Evolutionary conservation across 345 rosid genomes (phyloP), one percentile per base, ranked within the genome.

Genomic region (Ceriops tagal): DNA sequence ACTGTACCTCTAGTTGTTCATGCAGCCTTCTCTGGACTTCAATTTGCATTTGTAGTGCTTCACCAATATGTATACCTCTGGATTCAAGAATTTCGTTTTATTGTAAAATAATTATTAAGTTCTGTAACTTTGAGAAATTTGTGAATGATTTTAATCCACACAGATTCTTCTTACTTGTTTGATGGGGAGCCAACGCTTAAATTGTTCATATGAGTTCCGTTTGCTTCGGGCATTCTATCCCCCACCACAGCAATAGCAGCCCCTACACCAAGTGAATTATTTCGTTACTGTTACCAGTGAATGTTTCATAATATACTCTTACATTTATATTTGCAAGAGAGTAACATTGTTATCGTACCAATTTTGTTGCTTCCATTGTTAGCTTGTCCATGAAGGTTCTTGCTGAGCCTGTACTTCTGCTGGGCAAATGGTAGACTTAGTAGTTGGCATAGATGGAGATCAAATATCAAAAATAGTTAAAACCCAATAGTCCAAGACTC

Each of bases 401-500:
- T 92, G 82, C 98, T 85, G 53, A 92, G 89, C 76, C 98, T 85
- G 82, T 88, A 92, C 80, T 92, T 92, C 98, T 92, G 89, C 78
- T 19, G 43, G 61, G 65, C 66, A 68, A 80, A 77, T 53, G 2
- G 52, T 70, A 62, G 53, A 62, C 56, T 53, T 24, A 61, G 72
- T 8, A 62, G 13, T 43, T 5, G 49, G 49, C 49, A 43, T 43
- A 43, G 49, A 43, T 43, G 18, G 49, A 43, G 49, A 43, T 43
- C 49, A 43, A 43, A 43, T 11, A 11, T 11, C 46, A 2, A 43
- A 43, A 43, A 43, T 43, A 43, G 18, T 13, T 43, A 13, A 43
- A 5, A 13, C 49, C 16, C 18, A 13, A 43, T 43, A 43, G 49
- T 43, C 19, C 18, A 13, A 13, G 19, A 43, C 49, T 43, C 49